These are phyloP conservation scores for Phalaenopsis equestris DNA, from an alignment of 106 monocot species.

Conservation along the genomic window DNA sequence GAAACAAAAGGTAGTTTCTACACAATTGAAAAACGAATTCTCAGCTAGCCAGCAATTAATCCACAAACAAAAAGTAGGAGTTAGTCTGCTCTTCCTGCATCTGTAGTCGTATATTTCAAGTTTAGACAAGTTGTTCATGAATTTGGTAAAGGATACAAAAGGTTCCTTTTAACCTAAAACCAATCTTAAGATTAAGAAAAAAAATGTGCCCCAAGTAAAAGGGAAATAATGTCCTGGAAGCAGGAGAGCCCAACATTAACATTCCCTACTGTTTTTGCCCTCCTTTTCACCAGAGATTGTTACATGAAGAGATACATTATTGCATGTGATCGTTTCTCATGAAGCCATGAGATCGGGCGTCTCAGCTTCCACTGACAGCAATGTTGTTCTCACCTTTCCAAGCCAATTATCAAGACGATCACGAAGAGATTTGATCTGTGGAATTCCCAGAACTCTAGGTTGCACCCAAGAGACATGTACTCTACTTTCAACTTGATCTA, in stretches of 20 bases:
- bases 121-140: not conserved
- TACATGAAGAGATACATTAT: not conserved
- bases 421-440: conserved; percentile 70
- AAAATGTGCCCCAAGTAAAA: not conserved
- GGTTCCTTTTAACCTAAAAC: not conserved
- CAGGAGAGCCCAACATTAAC: not conserved
- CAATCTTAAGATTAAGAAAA: not conserved
- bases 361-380: conserved; percentile 78
- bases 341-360: conserved; percentile 77
- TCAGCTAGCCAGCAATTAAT: too few species aligned
- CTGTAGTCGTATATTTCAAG: not conserved
- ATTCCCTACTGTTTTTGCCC: not conserved
- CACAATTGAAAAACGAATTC: too few species aligned
- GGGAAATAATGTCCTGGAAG: not conserved
- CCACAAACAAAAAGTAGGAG: too few species aligned
- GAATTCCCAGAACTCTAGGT: conserved; percentile 79
- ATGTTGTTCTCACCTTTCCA: conserved; percentile 67
- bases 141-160: not conserved
- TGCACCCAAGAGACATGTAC: conserved; percentile 95
- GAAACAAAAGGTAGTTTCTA: too few species aligned
- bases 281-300: conserved; percentile 1
- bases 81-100: too few species aligned
- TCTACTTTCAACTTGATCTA: conserved; percentile 85
- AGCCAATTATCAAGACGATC: conserved; percentile 76
- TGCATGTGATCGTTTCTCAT: conserved; percentile 9